Evolutionary conservation across 2,329 filamentous ascomycete species (phyloP), one percentile per base, ranked within the genome.

Genomic region (Dothistroma septosporum): DNA sequence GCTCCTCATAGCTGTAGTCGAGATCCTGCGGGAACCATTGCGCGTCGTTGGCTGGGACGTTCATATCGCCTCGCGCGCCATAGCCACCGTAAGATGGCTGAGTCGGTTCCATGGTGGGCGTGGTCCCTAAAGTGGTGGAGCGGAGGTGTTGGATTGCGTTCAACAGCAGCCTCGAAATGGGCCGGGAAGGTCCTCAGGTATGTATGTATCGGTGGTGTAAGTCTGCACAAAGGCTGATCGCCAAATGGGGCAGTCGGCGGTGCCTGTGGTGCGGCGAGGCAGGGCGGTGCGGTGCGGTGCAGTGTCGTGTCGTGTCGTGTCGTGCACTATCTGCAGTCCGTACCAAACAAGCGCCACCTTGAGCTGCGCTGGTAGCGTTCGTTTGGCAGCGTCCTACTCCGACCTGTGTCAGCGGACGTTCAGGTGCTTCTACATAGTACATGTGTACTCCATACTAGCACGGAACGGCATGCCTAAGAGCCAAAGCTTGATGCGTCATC

Each of bases 1-100:
- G 53, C 35, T 65, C 64, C 52, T 64, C 63, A 37, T 61, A 64
- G 59, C 61, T 60, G 57, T 66, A 65, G 59, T 66, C 64, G 44
- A 61, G 32, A 12, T 66, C 64, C 22, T 57, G 55, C 21, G 55
- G 59, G 33, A 62, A 63, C 64, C 64, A 65, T n/a, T 63, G 62
- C 33, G 64, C 58, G 16, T 60, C 61, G 32, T 64, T 62, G 37
- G 48, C 53, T 24, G 22, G 32, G 21, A 50, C 57, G 55, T 55
- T 47, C 49, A 60, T 55, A 47, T 60, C 61, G 54, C 62, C 28
- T 37, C 52, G 58, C 21, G 52, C 46, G 22, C 44, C 24, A 22
- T 55, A 56, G 41, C 31, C 53, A 16, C 41, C 21, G 22, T 37
- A 32, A 14, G 21, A 21, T n/a, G 46, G 52, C 19, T 32, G 49